A percentile compares a stretch with the other conserved stretches of the same genome.
Conservation (phyloP, 768 basidiomycete species). For the Suillus subalutaceus region DNA sequence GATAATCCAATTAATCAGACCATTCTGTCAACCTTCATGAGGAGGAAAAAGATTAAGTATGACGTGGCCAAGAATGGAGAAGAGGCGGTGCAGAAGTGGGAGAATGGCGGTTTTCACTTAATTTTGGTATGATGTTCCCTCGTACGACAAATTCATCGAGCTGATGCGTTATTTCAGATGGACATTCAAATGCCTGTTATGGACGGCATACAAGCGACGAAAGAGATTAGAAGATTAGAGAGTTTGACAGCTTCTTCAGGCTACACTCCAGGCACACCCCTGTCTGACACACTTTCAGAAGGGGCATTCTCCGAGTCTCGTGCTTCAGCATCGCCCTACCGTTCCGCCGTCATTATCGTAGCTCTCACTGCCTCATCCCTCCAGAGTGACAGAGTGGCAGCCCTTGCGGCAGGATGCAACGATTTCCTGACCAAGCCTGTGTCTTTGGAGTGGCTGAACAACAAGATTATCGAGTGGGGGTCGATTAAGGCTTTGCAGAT, state of each 20-base stretch:
- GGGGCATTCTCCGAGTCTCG: constrained; percentile 49
- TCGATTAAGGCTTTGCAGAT: constrained; percentile 93
- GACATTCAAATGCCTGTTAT: constrained; percentile 99
- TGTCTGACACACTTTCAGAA: constrained; percentile 66
- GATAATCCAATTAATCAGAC: constrained; percentile 99
- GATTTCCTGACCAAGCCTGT: constrained; percentile 99
- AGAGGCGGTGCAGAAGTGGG: constrained; percentile 96
- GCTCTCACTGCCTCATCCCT: constrained; percentile 97
- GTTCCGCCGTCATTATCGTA: constrained; percentile 96
- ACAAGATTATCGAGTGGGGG: constrained; percentile 99
- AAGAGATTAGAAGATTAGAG: constrained; percentile 89
- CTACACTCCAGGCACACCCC: constrained; percentile 70
- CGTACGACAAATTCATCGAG: constrained; percentile 4
- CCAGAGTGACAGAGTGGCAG: constrained; percentile 93
- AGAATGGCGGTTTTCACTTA: constrained; percentile 89
- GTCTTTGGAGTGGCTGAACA: constrained; percentile 91
- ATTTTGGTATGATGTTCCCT: constrained; percentile 71
- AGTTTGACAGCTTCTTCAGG: constrained; percentile 64
- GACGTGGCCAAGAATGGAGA: constrained; percentile 93
- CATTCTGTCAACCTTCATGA: constrained; percentile 96
- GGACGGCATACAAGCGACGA: constrained; percentile 97
- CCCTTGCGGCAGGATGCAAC: constrained; percentile 98
- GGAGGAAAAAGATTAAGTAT: constrained; percentile 93
- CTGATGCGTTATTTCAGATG: constrained; percentile 66
- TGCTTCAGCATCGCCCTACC: constrained; percentile 66